Evolutionary conservation across 1,139 yeast genomes (phyloP), one percentile per base, ranked within the genome.

Genomic region (Yamadazyma trypodendri): DNA sequence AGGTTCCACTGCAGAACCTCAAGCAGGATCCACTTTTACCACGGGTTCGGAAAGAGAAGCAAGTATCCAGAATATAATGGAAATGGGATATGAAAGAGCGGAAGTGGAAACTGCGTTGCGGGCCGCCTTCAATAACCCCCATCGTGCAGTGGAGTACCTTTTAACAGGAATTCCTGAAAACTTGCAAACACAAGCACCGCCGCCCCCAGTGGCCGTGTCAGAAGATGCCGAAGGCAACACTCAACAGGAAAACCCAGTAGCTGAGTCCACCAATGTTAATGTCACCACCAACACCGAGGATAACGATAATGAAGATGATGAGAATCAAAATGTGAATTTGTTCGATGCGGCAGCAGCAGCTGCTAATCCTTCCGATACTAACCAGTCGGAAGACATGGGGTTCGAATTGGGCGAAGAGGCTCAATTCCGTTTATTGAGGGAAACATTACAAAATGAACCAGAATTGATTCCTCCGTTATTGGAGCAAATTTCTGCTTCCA

Each of bases 101-200:
- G 87, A 87, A 58, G 97, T 88, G 21, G 95, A 88, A 63, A 77
- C 80, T 30, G 98, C 99, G 0, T 72, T 92, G 59, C 79, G 95
- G 54, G 96, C 97, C 13, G 97, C 98, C 0, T 92, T 82, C 66
- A 92, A 92, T 64, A 90, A 92, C 63, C 98, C 99, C 18, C 97
- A 92, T 57, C 81, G 98, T 55, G 99, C 99, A 0, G 97, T 90
- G 6, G 98, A 94, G 59, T 90, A 92, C 60, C 72, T 92, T 41
- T 68, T 92, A 51, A 87, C 90, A 31, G 97, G 97, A 4, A 80
- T 92, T 37, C 97, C 97, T 27, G 92, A 84, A 50, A 62, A 74
- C 36, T 65, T 73, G 46, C 73, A 67, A 53, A 56, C 58, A 12
- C 56, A 58, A 12, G 52, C 53, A 37, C 42, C 55, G 33, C 36